Conservation (phyloP, 805 yeast genomes). For the Cephaloascus albidus region DNA sequence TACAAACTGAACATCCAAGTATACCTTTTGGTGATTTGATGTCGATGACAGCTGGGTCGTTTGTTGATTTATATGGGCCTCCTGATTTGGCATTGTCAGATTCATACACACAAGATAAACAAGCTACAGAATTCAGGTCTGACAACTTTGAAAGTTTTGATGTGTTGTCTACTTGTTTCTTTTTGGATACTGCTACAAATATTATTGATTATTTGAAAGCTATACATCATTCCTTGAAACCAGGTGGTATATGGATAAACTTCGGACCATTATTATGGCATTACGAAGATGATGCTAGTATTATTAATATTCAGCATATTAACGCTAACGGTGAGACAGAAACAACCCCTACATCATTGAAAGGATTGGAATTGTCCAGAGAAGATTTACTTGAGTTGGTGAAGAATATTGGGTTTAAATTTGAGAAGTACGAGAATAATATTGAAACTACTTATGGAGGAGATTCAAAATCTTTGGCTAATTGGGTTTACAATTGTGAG, state of each 20-base stretch:
- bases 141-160: conserved; percentile 29
- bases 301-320: conserved; percentile 10
- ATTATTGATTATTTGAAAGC: conserved; percentile 47
- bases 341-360: conserved; percentile 21
- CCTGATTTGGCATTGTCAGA: conserved; percentile 21
- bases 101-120: conserved; percentile 22
- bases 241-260: conserved; percentile 49
- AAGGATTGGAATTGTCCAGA: conserved; percentile 51
- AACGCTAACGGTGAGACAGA: conserved; percentile 13
- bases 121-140: conserved; percentile 31
- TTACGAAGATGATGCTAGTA: conserved; percentile 41
- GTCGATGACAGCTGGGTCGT: conserved; percentile 71
- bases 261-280: conserved; percentile 72
- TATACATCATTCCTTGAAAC: conserved; percentile 32
- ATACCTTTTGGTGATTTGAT: conserved; percentile 41
- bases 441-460: conserved; percentile 45
- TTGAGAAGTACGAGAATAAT: conserved; percentile 31
- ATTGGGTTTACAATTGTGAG: conserved; percentile 52
- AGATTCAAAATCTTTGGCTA: conserved; percentile 40
- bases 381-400: conserved; percentile 45
- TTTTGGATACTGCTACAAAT: conserved; percentile 56
- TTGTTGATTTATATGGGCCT: conserved; percentile 59
- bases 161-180: conserved; percentile 45
- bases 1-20: conserved; percentile 21
- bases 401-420: conserved; percentile 38